Conservation (phyloP, 2,329 filamentous ascomycete species). For the Pyrenophora graminea region DNA sequence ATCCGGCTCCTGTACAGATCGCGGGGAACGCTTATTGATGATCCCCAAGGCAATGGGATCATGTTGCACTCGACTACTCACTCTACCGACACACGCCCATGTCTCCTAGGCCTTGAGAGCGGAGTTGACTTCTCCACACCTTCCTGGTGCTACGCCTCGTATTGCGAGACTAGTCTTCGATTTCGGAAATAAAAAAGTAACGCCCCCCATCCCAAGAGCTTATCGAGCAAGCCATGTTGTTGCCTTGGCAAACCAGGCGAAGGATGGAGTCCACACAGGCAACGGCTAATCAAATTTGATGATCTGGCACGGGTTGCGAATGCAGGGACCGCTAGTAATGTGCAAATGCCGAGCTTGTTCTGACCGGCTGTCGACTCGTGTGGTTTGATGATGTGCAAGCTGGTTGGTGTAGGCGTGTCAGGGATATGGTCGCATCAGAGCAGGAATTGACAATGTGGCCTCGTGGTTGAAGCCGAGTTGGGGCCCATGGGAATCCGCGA, state of each 20-base stretch:
- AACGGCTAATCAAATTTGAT: conserved; percentile 26
- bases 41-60: conserved; percentile 24
- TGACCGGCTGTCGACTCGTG: conserved; percentile 1
- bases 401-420: no score
- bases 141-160: conserved; percentile 1
- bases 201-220: conserved; percentile 6
- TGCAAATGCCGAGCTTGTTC: conserved; percentile 16
- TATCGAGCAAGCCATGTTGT: conserved; percentile 11
- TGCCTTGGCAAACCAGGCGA: conserved; percentile 17
- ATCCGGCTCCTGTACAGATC: conserved; percentile 23
- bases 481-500: neutral
- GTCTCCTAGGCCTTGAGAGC: conserved; percentile 4
- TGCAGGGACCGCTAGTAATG: conserved; percentile 24
- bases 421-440: no score
- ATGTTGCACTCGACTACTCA: conserved; percentile 8
- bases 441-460: no score
- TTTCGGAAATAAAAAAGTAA: conserved; percentile 24
- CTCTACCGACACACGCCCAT: neutral
- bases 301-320: conserved; percentile 16
- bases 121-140: conserved; percentile 15
- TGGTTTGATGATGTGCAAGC: no score
- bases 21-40: conserved; percentile 27
- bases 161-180: conserved; percentile 6
- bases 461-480: no score
- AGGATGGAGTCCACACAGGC: conserved; percentile 5